Evolutionary conservation across 805 yeast species (phyloP), one percentile per base, ranked within the genome.

Genomic region (Candida alai): DNA sequence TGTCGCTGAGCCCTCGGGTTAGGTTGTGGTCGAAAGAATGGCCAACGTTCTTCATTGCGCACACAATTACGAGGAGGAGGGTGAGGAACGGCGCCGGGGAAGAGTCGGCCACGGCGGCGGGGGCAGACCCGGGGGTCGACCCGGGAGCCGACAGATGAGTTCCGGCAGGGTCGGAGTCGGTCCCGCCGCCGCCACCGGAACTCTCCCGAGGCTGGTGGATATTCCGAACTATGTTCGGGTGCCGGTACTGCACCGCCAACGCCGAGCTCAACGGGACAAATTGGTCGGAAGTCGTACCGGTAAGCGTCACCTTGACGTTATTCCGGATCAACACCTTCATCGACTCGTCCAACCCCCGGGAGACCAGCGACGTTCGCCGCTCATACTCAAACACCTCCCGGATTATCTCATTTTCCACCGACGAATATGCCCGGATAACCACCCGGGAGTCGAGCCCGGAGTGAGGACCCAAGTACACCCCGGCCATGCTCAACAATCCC

Each of bases 401-500:
- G 17, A 65, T 49, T 6, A 62, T 55, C 30, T 56, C 62, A 40
- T 64, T 63, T 35, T 66, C 73, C 16, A 41, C 41, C 5, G 46
- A 35, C 3, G 64, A 47, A 43, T 54, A 65, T 8, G 71, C 71
- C 30, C 71, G 43, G 10, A 56, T 45, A 5, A 65, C 66, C 17
- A 64, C 43, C 38, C 60, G 61, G n/a, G 61, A 36, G 28, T 60
- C 63, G 16, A 62, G 37, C 3, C 58, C 62, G 2, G 41, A 20
- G 16, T 50, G 39, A 5, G 68, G 65, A 0, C 71, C 71, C n/a
- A 41, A 32, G 9, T 47, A 32, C 12, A 54, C 48, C 1, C 68
- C 68, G 6, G 61, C 52, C 58, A 66, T 56, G 37, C 64, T 53
- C n/a, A 66, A 40, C 1, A 62, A 37, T 1, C 62, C 68, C 3